These are phyloP conservation scores for Zoysia pacifica DNA, from an alignment of 176 grass and related monocot genomes.

Conservation along the genomic window DNA sequence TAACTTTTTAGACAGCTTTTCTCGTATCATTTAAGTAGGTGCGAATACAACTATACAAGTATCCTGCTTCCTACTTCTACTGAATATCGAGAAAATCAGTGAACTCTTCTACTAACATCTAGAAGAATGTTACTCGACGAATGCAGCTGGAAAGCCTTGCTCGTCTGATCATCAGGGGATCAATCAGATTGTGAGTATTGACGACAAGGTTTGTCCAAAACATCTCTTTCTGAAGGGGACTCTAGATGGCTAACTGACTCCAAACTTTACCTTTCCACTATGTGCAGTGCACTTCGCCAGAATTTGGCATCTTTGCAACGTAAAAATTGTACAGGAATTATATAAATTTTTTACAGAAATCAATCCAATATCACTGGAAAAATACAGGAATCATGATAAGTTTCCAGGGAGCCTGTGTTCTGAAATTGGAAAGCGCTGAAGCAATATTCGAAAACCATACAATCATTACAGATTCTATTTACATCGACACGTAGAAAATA, in stretches of 20 bases:
- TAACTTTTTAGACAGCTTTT: too few relatives aligned
- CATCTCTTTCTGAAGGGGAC: background rate
- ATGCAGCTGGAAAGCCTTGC: too few relatives aligned
- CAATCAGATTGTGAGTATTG: too few relatives aligned
- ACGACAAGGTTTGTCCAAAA: too few relatives aligned
- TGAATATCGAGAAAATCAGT: too few relatives aligned
- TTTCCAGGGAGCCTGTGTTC: background rate
- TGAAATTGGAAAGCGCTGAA: background rate
- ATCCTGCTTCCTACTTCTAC: too few relatives aligned
- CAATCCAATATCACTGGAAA: background rate
- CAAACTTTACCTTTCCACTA: background rate
- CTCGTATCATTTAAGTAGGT: too few relatives aligned
- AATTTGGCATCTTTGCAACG: background rate
- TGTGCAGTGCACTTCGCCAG: background rate
- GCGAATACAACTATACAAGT: too few relatives aligned
- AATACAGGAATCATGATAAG: background rate
- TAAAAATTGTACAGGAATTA: too few relatives aligned
- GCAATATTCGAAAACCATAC: background rate
- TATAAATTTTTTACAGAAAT: background rate
- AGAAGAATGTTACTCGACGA: too few relatives aligned
- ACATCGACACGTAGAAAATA: background rate
- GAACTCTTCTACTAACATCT: too few relatives aligned
- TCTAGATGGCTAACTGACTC: background rate
- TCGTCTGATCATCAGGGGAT: too few relatives aligned
- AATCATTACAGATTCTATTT: background rate